Percentiles rank a stretch among this genome's conserved stretches.
Evolutionary conservation across 2,329 filamentous ascomycete species (phyloP).

Genomic region (Leptographium galeiforme): DNA sequence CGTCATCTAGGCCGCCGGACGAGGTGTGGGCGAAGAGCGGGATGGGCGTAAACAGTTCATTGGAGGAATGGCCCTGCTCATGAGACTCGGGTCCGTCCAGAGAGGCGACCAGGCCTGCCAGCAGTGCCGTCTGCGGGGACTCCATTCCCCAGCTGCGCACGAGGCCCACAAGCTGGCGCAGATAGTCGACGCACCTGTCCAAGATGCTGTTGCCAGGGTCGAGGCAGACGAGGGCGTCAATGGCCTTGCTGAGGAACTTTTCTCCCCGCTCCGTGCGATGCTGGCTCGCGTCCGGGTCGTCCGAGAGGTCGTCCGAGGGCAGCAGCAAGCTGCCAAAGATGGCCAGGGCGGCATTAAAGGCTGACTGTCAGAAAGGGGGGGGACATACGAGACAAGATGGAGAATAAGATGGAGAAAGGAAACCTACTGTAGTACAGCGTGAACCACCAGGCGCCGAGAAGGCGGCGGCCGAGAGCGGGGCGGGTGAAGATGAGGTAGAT

Average conservation of each 20-base stretch:
- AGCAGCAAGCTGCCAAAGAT: constrained; percentile 1
- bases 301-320: not conserved
- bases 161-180: not conserved
- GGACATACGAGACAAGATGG: not conserved
- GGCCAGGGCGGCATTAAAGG: constrained; percentile 12
- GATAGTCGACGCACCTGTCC: not conserved
- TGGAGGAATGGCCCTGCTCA: not conserved
- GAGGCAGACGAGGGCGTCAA: not conserved
- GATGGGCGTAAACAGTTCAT: not conserved
- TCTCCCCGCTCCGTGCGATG: not conserved
- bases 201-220: not conserved
- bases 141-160: not conserved
- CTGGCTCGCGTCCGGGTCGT: not conserved
- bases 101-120: not conserved
- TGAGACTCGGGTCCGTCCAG: not conserved
- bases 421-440: constrained; percentile 17
- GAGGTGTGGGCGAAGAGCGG: not conserved
- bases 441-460: constrained; percentile 20
- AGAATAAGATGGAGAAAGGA: constrained; percentile 3
- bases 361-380: not conserved
- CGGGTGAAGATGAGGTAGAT: constrained; percentile 10
- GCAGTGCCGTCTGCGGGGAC: not conserved
- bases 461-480: constrained; percentile 5
- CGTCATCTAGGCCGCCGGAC: not conserved
- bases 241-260: not conserved